These are phyloP conservation scores for Phytophthora ohioensis DNA, from an alignment of 352 stramenopile species.

Conservation along the genomic window DNA sequence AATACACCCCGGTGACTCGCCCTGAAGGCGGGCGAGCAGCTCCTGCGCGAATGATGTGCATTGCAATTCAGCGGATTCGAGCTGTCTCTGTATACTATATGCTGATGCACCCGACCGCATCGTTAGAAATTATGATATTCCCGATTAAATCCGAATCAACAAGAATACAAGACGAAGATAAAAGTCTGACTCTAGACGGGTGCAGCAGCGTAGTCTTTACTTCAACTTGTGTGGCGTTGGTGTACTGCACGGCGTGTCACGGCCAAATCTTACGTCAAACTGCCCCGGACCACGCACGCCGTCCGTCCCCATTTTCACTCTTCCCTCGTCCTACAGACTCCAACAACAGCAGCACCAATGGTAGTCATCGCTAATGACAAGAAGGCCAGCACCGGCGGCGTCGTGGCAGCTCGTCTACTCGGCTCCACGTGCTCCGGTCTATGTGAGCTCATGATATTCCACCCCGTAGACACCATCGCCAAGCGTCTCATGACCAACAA, in stretches of 20 bases:
- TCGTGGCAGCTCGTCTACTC: conserved; percentile 85
- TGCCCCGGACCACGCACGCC: conserved; percentile 1
- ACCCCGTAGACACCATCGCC: conserved; percentile 95
- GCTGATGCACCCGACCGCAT: neutral
- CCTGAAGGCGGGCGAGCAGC: neutral
- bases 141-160: neutral
- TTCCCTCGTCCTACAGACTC: conserved; percentile 24
- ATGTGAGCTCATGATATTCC: conserved; percentile 95
- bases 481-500: conserved; percentile 96
- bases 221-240: conserved; percentile 14
- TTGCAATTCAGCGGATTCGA: conserved; percentile 34
- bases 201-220: neutral
- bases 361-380: conserved; percentile 59
- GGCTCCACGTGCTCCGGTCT: conserved; percentile 93
- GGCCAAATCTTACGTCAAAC: conserved; percentile 9
- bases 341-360: conserved; percentile 32
- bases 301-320: conserved; percentile 26
- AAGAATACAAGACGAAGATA: neutral
- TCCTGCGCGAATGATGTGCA: conserved; percentile 15
- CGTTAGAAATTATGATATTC: neutral
- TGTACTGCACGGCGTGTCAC: conserved; percentile 21
- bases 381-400: conserved; percentile 50
- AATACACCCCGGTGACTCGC: neutral
- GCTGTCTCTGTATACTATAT: neutral
- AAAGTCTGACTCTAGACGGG: conserved; percentile 2